phyloP scores from a whole-genome alignment of 1,284 basidiomycete species.

The Neotropicomus parvogracilis region DNA sequence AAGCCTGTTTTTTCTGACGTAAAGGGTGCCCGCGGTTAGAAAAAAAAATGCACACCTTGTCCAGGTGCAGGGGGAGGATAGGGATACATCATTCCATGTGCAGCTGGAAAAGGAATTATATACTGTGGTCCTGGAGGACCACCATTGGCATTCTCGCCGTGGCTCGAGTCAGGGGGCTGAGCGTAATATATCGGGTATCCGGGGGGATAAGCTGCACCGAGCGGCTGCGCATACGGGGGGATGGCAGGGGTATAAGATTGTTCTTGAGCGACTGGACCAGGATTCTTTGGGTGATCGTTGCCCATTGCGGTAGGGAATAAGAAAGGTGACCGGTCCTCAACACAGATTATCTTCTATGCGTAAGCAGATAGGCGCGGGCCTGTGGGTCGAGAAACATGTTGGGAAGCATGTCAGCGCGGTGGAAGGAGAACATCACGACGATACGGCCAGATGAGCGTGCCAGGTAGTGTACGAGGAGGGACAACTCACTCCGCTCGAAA shows the following conservation, averaged over 20 bases:
- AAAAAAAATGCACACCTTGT: conserved; percentile 40
- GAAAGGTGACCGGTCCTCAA: conserved; percentile 25
- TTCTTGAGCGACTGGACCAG: conserved; percentile 31
- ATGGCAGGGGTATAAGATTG: conserved; percentile 29
- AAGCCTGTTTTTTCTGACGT: conserved; percentile 34
- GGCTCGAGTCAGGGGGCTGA: conserved; percentile 26
- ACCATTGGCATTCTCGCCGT: conserved; percentile 45
- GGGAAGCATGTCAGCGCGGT: conserved; percentile 9
- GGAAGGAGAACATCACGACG: conserved; percentile 1
- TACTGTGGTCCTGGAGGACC: conserved; percentile 45
- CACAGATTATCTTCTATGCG: conserved; percentile 25
- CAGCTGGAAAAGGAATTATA: conserved; percentile 49
- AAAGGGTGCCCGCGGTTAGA: conserved; percentile 8
- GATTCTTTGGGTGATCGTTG: conserved; percentile 33
- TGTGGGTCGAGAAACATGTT: conserved; percentile 19
- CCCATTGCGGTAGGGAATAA: conserved; percentile 27
- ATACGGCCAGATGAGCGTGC: conserved; percentile 2
- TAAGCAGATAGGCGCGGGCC: conserved; percentile 32
- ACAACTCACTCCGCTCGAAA: conserved; percentile 37
- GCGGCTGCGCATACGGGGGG: conserved; percentile 29
- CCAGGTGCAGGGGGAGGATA: conserved; percentile 43
- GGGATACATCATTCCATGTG: conserved; percentile 63
- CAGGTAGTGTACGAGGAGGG: no score
- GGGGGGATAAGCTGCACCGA: conserved; percentile 32
- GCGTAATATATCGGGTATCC: conserved; percentile 35